phyloP scores from a whole-genome alignment of 768 basidiomycete species.

The Austroboletus festivus region DNA sequence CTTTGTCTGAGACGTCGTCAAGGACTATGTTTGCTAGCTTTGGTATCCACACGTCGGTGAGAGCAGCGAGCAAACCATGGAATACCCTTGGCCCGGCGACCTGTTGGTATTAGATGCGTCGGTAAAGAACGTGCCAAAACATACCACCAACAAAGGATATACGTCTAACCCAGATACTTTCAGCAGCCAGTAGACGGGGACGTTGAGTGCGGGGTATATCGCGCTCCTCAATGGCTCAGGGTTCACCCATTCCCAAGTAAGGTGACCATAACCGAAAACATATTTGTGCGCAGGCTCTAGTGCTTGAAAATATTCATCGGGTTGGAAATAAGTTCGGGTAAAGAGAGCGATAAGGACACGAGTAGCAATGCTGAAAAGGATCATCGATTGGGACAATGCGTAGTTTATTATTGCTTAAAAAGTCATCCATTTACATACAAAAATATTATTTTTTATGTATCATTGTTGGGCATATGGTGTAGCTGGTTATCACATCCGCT shows the following conservation, averaged over 20 bases:
- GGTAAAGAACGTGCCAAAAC: slow-evolving; percentile 26
- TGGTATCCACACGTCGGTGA: slow-evolving; percentile 75
- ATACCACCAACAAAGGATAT: slow-evolving; percentile 56
- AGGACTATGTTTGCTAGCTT: slow-evolving; percentile 56
- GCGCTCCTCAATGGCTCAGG: slow-evolving; percentile 72
- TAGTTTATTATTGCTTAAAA: too few relatives aligned
- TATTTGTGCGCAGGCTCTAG: slow-evolving; percentile 87
- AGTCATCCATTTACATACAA: too few relatives aligned
- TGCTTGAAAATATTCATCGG: slow-evolving; percentile 95
- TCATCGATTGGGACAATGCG: slow-evolving; percentile 6
- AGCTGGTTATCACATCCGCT: slow-evolving; percentile 41
- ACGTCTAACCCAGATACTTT: slow-evolving; percentile 52
- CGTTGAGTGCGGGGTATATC: slow-evolving; percentile 77
- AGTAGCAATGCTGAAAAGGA: slow-evolving; percentile 40
- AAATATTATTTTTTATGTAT: too few relatives aligned
- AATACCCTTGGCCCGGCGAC: slow-evolving; percentile 70
- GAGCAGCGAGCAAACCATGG: slow-evolving; percentile 72
- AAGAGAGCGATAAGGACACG: slow-evolving; percentile 62
- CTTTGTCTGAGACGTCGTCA: slow-evolving; percentile 47
- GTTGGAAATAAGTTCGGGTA: slow-evolving; percentile 89
- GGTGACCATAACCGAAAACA: slow-evolving; percentile 87
- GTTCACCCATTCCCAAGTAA: slow-evolving; percentile 95
- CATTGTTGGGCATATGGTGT: slow-evolving; percentile 39
- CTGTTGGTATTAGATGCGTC: slow-evolving; percentile 36
- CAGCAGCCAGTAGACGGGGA: slow-evolving; percentile 73